Evolutionary conservation across 345 rosid species (phyloP), one percentile per base, ranked within the genome.

Genomic region (Eucalyptus decipiens): DNA sequence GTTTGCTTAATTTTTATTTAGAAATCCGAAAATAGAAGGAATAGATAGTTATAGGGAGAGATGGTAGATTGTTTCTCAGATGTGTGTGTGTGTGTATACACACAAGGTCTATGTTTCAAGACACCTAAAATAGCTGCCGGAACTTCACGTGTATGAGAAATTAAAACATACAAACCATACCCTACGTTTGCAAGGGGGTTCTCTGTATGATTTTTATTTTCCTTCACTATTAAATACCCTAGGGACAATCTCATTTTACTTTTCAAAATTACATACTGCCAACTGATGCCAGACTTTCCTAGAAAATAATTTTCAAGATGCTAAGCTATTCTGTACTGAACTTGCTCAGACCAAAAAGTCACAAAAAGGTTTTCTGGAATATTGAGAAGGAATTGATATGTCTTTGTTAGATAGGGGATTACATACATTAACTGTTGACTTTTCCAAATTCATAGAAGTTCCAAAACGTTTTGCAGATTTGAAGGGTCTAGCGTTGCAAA

Each of bases 31-130:
- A 52, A 52, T 7, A 7, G 37, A 62, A 62, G 34, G 10, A 8
- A 65, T 65, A 15, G 19, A 65, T 7, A 65, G 37, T 13, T 50
- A n/a, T 65, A n/a, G 37, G 37, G 8, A 65, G 69, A 62, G 32
- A 28, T 0, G 8, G 69, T 62, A 28, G 69, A 28, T 28, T 62
- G 18, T 50, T 50, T 12, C n/a, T 30, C 15, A 15, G n/a, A 50
- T 3, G n/a, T 7, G 7, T 62, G n/a, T 17, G 54, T 52, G 58
- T 54, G 18, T 49, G 51, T 14, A 7, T 7, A 15, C 9, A n/a
- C n/a, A 56, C 62, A 28, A n/a, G 0, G 40, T 16, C 21, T n/a
- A n/a, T 0, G 4, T 32, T 32, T 67, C 6, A 16, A 67, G 21
- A 67, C 21, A 67, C 17, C 21, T 0, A 67, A n/a, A 32, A 62